phyloP scores from a whole-genome alignment of 768 basidiomycete genomes.

The Jaapia argillacea region DNA sequence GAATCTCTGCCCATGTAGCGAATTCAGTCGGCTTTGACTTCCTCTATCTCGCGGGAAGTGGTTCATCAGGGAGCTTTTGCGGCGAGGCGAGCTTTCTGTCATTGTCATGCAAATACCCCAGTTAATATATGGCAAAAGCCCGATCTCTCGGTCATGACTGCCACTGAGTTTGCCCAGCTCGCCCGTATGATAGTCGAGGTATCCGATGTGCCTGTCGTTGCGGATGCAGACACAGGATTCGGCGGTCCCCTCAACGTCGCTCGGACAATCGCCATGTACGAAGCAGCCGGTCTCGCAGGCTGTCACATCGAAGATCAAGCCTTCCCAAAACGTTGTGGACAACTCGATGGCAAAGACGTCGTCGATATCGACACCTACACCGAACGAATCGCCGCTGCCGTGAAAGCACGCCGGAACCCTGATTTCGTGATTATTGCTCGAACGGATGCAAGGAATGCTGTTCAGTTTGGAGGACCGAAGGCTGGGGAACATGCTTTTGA shows the following conservation, averaged over 20 bases:
- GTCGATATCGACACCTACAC: constrained; percentile 16
- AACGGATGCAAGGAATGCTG: constrained; percentile 16
- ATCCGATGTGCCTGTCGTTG: constrained; percentile 13
- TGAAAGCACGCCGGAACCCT: constrained; percentile 13
- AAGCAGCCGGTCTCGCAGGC: constrained; percentile 15
- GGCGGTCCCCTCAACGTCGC: constrained; percentile 16
- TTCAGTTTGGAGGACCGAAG: constrained; percentile 12
- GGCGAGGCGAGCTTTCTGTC: constrained; percentile 7
- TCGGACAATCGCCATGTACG: constrained; percentile 14
- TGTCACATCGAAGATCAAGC: constrained; percentile 19
- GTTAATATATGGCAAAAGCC: constrained; percentile 2
- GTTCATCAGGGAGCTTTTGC: constrained; percentile 13
- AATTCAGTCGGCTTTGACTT: constrained; percentile 14
- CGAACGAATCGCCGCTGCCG: constrained; percentile 15
- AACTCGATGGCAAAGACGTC: constrained; percentile 16
- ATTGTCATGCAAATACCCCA: not conserved
- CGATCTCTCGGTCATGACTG: constrained; percentile 17
- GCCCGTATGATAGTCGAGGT: constrained; percentile 13
- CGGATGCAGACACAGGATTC: constrained; percentile 16
- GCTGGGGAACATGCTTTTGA: constrained; percentile 18
- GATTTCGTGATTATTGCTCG: constrained; percentile 16
- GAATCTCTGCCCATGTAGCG: constrained; percentile 17
- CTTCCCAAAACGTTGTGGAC: constrained; percentile 17
- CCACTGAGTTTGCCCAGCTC: constrained; percentile 12
- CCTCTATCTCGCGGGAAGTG: constrained; percentile 16